phyloP scores from a whole-genome alignment of 202 grass and related monocot genomes.

The Saccharum hybrid region DNA sequence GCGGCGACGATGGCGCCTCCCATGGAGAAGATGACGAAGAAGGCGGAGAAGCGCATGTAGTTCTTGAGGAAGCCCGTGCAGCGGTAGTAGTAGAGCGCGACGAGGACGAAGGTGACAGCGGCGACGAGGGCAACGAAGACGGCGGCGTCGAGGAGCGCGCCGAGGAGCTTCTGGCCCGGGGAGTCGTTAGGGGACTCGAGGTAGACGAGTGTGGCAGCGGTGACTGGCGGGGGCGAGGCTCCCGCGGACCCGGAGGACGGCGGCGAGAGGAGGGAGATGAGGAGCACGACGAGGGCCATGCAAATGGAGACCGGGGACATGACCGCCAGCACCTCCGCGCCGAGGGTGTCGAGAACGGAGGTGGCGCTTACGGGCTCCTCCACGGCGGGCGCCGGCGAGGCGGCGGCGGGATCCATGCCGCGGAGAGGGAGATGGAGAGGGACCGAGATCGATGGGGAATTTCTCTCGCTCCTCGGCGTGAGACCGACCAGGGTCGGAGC shows the following conservation, averaged over 20 bases:
- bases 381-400: slow-evolving; percentile 19
- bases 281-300: slow-evolving; percentile 91
- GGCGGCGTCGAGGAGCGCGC: slow-evolving; percentile 81
- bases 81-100: slow-evolving; percentile 96
- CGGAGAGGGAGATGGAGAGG: slow-evolving; percentile 18
- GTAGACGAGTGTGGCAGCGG: slow-evolving; percentile 83
- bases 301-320: slow-evolving; percentile 95
- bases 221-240: slow-evolving; percentile 54
- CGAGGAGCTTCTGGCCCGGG: slow-evolving; percentile 63
- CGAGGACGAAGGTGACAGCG: slow-evolving; percentile 71
- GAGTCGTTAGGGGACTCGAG: slow-evolving; percentile 72
- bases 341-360: slow-evolving; percentile 74
- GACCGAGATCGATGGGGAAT: slow-evolving; percentile 6
- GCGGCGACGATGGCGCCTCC: slow-evolving; percentile 70
- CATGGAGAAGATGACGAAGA: slow-evolving; percentile 96
- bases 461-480: slow-evolving; percentile 15
- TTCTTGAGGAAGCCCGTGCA: slow-evolving; percentile 89
- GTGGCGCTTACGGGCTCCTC: background rate
- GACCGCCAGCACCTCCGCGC: slow-evolving; percentile 86
- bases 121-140: slow-evolving; percentile 87
- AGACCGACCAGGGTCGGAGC: background rate
- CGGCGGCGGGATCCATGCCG: slow-evolving; percentile 60
- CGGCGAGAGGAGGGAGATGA: slow-evolving; percentile 75
- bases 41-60: slow-evolving; percentile 96
- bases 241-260: slow-evolving; percentile 33